phyloP scores from a whole-genome alignment of 2,329 filamentous ascomycete genomes.

The Dichotomopilus funicola region DNA sequence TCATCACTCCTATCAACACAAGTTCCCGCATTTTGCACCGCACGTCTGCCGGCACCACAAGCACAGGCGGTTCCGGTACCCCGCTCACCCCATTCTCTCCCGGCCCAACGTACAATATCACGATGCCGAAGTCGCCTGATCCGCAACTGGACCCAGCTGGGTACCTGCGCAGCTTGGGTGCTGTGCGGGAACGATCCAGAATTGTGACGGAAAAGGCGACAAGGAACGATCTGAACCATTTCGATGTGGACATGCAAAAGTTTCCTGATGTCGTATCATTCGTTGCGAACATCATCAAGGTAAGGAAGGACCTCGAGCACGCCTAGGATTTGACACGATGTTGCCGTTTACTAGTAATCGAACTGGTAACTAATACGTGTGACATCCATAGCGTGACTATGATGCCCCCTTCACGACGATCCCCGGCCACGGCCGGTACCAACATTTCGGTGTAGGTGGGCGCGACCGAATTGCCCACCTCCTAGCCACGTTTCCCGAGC shows the following conservation, averaged over 20 bases:
- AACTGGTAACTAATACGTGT: no score
- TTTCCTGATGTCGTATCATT: conserved; percentile 79
- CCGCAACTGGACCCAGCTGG: conserved; percentile 80
- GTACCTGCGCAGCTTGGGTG: conserved; percentile 83
- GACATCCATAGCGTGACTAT: conserved; percentile 42
- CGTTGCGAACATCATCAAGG: conserved; percentile 92
- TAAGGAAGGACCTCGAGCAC: conserved; percentile 38
- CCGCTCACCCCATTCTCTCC: conserved; percentile 48
- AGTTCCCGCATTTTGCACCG: conserved; percentile 40
- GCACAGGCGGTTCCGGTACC: conserved; percentile 34
- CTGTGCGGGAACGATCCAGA: conserved; percentile 73
- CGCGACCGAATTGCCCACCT: conserved; percentile 66
- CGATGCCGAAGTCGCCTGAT: conserved; percentile 78
- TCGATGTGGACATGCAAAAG: conserved; percentile 80
- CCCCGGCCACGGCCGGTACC: conserved; percentile 79
- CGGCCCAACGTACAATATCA: conserved; percentile 43
- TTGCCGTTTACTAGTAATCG: not conserved
- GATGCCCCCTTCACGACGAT: conserved; percentile 56
- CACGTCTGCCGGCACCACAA: conserved; percentile 44
- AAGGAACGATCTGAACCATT: conserved; percentile 72
- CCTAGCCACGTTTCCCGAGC: conserved; percentile 60
- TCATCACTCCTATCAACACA: conserved; percentile 33
- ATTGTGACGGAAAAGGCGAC: conserved; percentile 72
- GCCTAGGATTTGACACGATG: not conserved
- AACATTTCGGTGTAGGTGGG: conserved; percentile 78